These are phyloP conservation scores for Pseudozyma sp. DNA, from an alignment of 1,284 basidiomycete genomes.

Conservation along the genomic window DNA sequence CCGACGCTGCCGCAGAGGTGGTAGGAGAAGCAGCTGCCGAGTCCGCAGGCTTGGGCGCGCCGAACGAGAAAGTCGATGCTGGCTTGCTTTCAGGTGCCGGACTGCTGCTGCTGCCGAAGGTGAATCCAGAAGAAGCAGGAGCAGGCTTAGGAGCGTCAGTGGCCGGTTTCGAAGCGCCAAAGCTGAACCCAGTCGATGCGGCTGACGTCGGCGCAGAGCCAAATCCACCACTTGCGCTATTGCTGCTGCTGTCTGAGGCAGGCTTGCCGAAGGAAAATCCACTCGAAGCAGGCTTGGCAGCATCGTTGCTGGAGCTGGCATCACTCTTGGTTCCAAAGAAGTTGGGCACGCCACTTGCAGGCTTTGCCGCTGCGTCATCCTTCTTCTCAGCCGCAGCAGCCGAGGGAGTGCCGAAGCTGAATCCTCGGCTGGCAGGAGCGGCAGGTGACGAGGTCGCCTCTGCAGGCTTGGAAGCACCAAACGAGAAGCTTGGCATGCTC, in stretches of 20 bases:
- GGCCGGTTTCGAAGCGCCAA: conserved; percentile 25
- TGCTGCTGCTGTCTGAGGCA: conserved; percentile 14
- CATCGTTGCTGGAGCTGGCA: conserved; percentile 9
- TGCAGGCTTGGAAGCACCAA: conserved; percentile 28
- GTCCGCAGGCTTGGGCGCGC: conserved; percentile 14
- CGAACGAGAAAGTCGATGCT: conserved; percentile 25
- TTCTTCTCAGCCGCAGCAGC: conserved; percentile 21
- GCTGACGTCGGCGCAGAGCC: conserved; percentile 12
- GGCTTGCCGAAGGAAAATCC: conserved; percentile 51
- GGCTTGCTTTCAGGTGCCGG: conserved; percentile 16
- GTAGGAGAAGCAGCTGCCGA: conserved; percentile 14
- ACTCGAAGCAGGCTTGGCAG: conserved; percentile 17
- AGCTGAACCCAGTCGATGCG: conserved; percentile 21
- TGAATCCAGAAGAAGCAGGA: conserved; percentile 10
- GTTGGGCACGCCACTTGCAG: conserved; percentile 27
- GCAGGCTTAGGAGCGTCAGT: conserved; percentile 20
- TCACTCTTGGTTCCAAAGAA: conserved; percentile 47
- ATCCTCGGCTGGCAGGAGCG: conserved; percentile 7
- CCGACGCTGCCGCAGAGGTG: conserved; percentile 18
- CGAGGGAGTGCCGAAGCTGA: conserved; percentile 34
- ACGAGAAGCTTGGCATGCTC: conserved; percentile 49
- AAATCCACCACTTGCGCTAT: not conserved
- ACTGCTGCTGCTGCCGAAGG: conserved; percentile 28
- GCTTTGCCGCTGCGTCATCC: conserved; percentile 16
- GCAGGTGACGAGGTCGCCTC: conserved; percentile 7